Base-by-base conservation (phyloP, 225 moss, liverwort and hornwort species). In the Marchantia paleacea region DNA sequence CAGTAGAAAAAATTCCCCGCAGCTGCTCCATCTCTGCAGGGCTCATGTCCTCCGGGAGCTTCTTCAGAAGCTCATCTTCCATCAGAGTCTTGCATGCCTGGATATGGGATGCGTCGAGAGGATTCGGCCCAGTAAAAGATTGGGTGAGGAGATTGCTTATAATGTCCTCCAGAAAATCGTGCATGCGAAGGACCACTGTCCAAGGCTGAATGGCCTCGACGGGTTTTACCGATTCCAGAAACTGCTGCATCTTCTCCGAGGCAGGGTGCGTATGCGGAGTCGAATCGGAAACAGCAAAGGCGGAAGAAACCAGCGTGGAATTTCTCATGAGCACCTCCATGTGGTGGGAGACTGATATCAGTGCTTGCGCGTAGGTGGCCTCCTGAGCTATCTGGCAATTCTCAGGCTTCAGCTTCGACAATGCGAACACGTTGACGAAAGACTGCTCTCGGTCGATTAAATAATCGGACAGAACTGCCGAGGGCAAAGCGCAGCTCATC, bases 11-110 rank as follows among this genome's bases (percentile, higher is more conserved):
- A 62, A 85, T 73, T 15, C 48, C 55, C 22, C 78, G 77, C 39
- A 85, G 75, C 15, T 70, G 80, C 52, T 61, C 80, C 61, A 49
- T 76, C 65, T 84, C 83, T 9, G 53, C 24, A 25, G 72, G 66
- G 22, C 69, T 80, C 80, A 83, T 80, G 5, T 72, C 77, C 6
- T 80, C 55, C 19, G 82, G 86, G 13, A 86, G 53, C 28, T 81
- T 67, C 60, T 49, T 81, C 63, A 71, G 55, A 55, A 80, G 51
- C 63, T 86, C 86, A 47, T 80, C 83, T 52, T 86, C 80, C 73
- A 83, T 79, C 80, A 80, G 10, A 10, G 67, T 52, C 54, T 55
- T 74, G 66, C 83, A 83, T 39, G 83, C 80, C 86, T 86, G 86
- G 55, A 18, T 10, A 31, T 78, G 86, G 18, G 86, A 80, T 80